Evolutionary conservation across 2,329 filamentous ascomycete genomes (phyloP).

Genomic region (Fusarium sp.): DNA sequence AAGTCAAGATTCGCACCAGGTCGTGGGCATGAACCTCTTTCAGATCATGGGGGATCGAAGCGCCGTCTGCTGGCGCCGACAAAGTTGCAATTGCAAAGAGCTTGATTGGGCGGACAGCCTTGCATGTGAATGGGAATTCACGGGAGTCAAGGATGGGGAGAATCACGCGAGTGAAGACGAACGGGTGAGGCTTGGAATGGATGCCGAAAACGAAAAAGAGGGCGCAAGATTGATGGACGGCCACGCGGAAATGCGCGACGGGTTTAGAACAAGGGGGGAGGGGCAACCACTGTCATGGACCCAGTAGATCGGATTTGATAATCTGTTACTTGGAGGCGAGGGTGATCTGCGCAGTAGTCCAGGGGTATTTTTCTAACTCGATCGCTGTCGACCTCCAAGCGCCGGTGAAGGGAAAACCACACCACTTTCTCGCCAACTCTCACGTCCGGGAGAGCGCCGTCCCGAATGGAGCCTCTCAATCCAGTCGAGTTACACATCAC

Average conservation of each 20-base stretch:
- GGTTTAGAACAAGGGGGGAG: constrained; percentile 15
- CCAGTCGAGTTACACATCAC: neutral
- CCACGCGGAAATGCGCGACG: constrained; percentile 19
- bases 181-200: constrained; percentile 18
- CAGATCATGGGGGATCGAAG: neutral
- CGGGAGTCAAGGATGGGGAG: neutral
- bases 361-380: constrained; percentile 29
- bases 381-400: constrained; percentile 21
- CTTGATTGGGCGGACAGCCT: constrained; percentile 16
- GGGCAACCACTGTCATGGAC: constrained; percentile 3
- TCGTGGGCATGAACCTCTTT: neutral
- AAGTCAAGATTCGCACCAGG: neutral
- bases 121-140: constrained; percentile 4
- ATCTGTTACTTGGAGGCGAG: constrained; percentile 28
- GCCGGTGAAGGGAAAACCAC: constrained; percentile 20
- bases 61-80: neutral
- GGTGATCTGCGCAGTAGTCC: constrained; percentile 15
- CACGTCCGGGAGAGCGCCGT: constrained; percentile 26
- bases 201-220: constrained; percentile 41
- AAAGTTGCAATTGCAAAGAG: constrained; percentile 14
- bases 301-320: constrained; percentile 36
- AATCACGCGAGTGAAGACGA: constrained; percentile 16
- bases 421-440: constrained; percentile 31
- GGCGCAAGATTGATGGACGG: constrained; percentile 25
- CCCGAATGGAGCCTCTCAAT: constrained; percentile 22